Conservation (phyloP, 2,329 filamentous ascomycete genomes). For the Claviceps africana region DNA sequence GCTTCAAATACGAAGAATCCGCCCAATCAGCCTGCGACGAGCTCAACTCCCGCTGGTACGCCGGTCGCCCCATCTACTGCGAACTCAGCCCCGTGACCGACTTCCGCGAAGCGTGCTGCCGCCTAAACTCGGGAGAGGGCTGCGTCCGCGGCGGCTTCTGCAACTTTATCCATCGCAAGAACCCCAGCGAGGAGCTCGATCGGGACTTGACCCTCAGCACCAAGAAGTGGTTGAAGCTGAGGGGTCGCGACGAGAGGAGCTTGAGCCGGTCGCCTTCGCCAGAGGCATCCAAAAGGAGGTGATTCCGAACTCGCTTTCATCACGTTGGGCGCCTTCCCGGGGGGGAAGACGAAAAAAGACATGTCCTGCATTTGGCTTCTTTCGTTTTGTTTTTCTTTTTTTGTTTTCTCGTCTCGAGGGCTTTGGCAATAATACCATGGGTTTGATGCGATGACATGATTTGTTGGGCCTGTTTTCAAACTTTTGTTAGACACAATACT, state of each 20-base stretch:
- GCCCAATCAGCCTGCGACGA: constrained; percentile 89
- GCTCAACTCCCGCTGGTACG: constrained; percentile 92
- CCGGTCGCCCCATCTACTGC: constrained; percentile 93
- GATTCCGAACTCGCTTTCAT: neutral
- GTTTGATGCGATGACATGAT: no score
- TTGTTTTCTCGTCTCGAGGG: neutral
- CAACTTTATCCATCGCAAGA: constrained; percentile 98
- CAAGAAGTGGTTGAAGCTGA: constrained; percentile 87
- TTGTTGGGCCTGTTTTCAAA: no score
- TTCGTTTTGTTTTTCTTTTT: neutral
- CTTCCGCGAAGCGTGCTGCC: constrained; percentile 93
- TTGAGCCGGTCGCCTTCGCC: constrained; percentile 72
- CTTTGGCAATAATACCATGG: no score
- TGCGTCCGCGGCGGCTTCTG: constrained; percentile 95
- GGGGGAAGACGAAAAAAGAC: neutral
- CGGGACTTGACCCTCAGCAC: constrained; percentile 74
- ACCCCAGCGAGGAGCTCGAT: constrained; percentile 79
- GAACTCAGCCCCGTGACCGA: constrained; percentile 94
- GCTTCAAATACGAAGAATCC: constrained; percentile 98
- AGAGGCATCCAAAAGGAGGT: constrained; percentile 60
- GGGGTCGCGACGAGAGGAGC: constrained; percentile 74
- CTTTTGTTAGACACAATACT: no score
- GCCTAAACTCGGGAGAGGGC: constrained; percentile 85
- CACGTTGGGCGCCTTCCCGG: no score
- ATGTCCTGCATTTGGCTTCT: neutral